Percentiles rank a stretch among this genome's conserved stretches.
phyloP scores from a whole-genome alignment of 345 rosid genomes.

The Viola odorata region DNA sequence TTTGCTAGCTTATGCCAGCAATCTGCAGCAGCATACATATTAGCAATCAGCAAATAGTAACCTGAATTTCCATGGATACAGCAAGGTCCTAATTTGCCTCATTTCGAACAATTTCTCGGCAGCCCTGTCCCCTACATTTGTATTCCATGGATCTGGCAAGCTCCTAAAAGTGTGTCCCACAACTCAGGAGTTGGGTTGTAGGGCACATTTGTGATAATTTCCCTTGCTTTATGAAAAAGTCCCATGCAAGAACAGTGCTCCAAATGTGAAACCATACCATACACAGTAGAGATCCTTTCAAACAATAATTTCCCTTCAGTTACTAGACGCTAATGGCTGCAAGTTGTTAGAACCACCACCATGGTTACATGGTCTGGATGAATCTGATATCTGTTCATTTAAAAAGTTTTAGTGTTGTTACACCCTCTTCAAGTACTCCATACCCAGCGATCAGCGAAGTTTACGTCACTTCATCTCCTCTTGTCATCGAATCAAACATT shows the following conservation, averaged over 20 bases:
- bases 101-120: slow-evolving; percentile 57
- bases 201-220: slow-evolving; percentile 47
- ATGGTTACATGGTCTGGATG: slow-evolving; percentile 73
- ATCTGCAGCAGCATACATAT: slow-evolving; percentile 67
- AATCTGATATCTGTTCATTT: slow-evolving; percentile 44
- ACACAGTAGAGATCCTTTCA: slow-evolving; percentile 35
- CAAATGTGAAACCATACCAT: slow-evolving; percentile 40
- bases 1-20: slow-evolving; percentile 56
- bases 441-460: slow-evolving; percentile 76
- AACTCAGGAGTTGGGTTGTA: slow-evolving; percentile 44
- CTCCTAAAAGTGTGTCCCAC: slow-evolving; percentile 71
- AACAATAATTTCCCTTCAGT: slow-evolving; percentile 52
- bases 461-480: slow-evolving; percentile 65
- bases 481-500: slow-evolving; percentile 48
- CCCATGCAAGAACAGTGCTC: slow-evolving; percentile 82
- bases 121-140: slow-evolving; percentile 67
- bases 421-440: slow-evolving; percentile 62
- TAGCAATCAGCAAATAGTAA: slow-evolving; percentile 64
- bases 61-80: slow-evolving; percentile 65
- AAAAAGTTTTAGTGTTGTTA: slow-evolving; percentile 43
- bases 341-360: slow-evolving; percentile 80
- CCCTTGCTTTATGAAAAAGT: slow-evolving; percentile 45
- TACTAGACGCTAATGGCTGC: slow-evolving; percentile 73
- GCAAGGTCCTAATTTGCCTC: no score
- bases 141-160: slow-evolving; percentile 55